These are phyloP conservation scores for Zygoascus ofunaensis DNA, from an alignment of 805 yeast genomes.

Conservation along the genomic window DNA sequence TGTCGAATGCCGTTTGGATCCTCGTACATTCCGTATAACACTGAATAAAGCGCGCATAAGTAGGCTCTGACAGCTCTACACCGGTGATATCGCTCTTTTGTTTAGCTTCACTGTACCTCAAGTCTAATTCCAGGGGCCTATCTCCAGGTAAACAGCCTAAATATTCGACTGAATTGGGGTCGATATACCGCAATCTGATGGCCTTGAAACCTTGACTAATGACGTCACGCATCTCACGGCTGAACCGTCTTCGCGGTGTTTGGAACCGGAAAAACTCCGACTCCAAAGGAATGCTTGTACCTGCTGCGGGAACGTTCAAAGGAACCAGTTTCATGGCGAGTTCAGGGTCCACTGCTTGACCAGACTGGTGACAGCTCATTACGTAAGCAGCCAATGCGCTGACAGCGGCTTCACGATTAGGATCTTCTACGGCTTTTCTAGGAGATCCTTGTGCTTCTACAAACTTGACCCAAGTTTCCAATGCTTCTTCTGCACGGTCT, in stretches of 20 bases:
- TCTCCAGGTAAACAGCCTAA: constrained; percentile 17
- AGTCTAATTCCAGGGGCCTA: constrained; percentile 19
- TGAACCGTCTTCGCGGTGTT: constrained; percentile 7
- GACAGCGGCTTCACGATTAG: constrained; percentile 24
- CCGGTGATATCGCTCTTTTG: constrained; percentile 7
- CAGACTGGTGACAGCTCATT: constrained; percentile 14
- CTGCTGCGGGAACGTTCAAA: constrained; percentile 6
- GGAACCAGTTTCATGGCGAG: constrained; percentile 25
- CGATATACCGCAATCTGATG: constrained; percentile 12
- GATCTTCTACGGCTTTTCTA: constrained; percentile 13
- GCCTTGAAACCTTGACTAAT: constrained; percentile 16
- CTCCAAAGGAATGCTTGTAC: constrained; percentile 16
- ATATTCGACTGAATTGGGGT: constrained; percentile 17
- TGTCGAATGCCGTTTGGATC: constrained; percentile 23
- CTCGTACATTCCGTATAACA: constrained; percentile 25
- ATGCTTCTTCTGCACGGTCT: constrained; percentile 20
- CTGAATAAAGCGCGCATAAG: constrained; percentile 24
- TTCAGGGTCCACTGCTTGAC: constrained; percentile 15
- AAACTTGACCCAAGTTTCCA: constrained; percentile 27
- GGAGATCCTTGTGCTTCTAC: constrained; percentile 22
- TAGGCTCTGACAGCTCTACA: constrained; percentile 18
- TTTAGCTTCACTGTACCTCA: constrained; percentile 21
- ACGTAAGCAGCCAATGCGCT: constrained; percentile 28
- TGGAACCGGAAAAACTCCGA: constrained; percentile 10
- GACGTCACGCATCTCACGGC: constrained; percentile 1